Base-by-base conservation (phyloP, 2,329 filamentous ascomycete genomes). In the Didymella glomerata region DNA sequence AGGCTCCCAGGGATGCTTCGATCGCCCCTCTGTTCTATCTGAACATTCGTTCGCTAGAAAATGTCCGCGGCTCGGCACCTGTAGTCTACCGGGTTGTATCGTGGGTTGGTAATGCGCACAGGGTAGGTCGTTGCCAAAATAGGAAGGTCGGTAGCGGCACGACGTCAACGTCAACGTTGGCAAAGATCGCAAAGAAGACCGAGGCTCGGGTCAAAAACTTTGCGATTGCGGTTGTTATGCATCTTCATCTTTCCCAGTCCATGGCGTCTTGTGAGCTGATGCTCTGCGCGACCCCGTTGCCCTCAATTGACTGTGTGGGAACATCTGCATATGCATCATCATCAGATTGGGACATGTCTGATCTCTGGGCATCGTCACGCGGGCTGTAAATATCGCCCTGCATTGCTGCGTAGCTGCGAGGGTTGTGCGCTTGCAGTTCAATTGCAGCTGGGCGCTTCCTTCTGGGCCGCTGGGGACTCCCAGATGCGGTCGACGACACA, bases 221-320 rank as follows among this genome's bases (percentile, higher is more conserved):
- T 36, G 30, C 30, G 13, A 32, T 10, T 36, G 32, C 16, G 65
- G 86, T 83, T 30, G 11, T 4, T 44, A 3, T n/a, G 22, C 13
- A 48, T 30, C 20, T 38, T 54, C 41, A 61, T 8, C 40, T 28
- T n/a, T 55, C 51, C 54, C 59, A 62, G 7, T 62, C 59, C 54
- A 62, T 62, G 2, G 32, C 47, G 11, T 55, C 47, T 9, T 44
- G 38, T 18, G n/a, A n/a, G 16, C 18, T 16, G 24, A 16, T 9
- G 7, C 32, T 41, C 5, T 24, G 42, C 28, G 30, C 25, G 9
- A n/a, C 8, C 9, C 9, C 32, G 18, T 25, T 40, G 25, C 42
- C 8, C 22, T 62, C 59, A 4, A 55, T 45, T 10, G 59, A 62
- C 45, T 55, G 54, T n/a, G 53, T 47, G 16, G 55, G 48, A 24